Evolutionary conservation across 139 green algal genomes (phyloP), one percentile per base, ranked within the genome.

Genomic region (Coelastrella sp.): DNA sequence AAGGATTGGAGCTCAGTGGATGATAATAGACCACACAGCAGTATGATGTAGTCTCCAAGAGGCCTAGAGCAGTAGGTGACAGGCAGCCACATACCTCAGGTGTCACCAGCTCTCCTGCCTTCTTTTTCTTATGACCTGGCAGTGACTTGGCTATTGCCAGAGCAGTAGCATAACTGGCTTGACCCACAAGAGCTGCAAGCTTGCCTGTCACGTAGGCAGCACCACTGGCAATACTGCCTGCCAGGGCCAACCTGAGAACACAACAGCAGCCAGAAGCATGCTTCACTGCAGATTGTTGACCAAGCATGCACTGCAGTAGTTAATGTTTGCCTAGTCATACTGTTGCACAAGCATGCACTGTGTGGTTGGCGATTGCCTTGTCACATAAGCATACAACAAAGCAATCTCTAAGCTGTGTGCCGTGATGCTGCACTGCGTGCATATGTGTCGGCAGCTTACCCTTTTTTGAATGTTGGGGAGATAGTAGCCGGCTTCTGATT

Each of bases 191-290:
- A 3, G 32, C 87, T 10, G 87, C 87, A 5, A 87, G 77, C 64
- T 75, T 80, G 78, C 78, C 87, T 13, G 87, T 91, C 11, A 91
- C 87, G 13, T 80, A 91, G 10, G 87, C 87, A 19, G 87, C 79
- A 54, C 64, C 74, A 60, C 78, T 81, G 65, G 87, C 87, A 61
- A 91, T 82, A 3, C 20, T 80, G 3, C 20, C 87, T 7, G 83
- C 87, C 8, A 87, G 32, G 19, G 66, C 71, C 54, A 91, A 10
- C 23, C 77, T 87, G 87, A n/a, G 20, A 23, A 11, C 32, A 6
- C 4, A 73, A 17, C 7, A 68, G 58, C 5, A 32, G 83, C 61
- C 8, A 13, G 61, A 19, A 13, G 61, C 10, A 10, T 19, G 61
- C 11, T 19, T 13, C 10, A 71, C 61, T 19, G 61, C 61, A 71